Evolutionary conservation across 2,329 filamentous ascomycete genomes (phyloP), one percentile per base, ranked within the genome.

Genomic region (Sarocladiaceae sp.): DNA sequence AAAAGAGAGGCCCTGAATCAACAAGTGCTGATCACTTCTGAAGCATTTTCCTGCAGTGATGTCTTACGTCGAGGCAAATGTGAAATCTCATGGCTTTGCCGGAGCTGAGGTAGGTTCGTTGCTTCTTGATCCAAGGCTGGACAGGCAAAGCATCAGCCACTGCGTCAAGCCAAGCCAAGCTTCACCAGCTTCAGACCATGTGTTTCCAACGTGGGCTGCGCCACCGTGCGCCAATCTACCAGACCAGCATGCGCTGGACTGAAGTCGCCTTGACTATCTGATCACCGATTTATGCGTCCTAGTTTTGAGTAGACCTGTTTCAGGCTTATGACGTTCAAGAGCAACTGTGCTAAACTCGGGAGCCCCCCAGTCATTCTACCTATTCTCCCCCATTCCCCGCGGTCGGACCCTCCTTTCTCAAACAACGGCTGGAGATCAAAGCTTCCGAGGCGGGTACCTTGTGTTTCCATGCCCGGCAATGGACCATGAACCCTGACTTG

Each of bases 381-480:
- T 44, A 15, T 44, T 22, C 15, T 7, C 10, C n/a, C 22, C 10
- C 4, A 10, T 44, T 28, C 40, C 40, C 40, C 22, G 13, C 40
- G 22, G 22, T 26, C 40, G 7, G 40, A 28, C 40, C 13, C 40
- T n/a, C 40, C 15, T 11, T 15, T 44, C 23, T 26, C 20, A 26
- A 44, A 26, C 23, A n/a, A 26, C 23, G 40, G 40, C 37, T 8
- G 37, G 20, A 23, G 37, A 40, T 40, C 37, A 23, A 40, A 23
- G 37, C 37, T 40, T 22, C 20, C 18, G 5, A 23, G 37, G 37
- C 37, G 37, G 37, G 37, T 40, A 40, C 37, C 35, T 23, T 44
- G 40, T 44, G 40, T 28, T 44, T 44, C 23, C 40, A 40, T 40
- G 40, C 40, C 40, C 40, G 20, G 40, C 40, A 44, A 23, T 40